Evolutionary conservation across 352 stramenopile genomes (phyloP).

Genomic region (Pythium rishiriense): DNA sequence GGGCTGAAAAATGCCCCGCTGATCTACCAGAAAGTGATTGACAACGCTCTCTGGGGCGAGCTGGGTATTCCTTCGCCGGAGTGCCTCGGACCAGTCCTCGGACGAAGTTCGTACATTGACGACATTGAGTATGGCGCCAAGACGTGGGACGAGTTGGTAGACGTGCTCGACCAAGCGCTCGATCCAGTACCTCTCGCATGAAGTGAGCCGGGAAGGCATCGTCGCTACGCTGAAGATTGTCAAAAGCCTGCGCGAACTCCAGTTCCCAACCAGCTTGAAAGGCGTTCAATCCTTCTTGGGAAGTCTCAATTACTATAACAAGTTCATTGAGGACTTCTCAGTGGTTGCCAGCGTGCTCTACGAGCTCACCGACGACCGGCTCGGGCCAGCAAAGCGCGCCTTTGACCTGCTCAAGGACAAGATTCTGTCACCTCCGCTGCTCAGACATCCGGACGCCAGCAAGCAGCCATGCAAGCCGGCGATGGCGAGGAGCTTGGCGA

Average conservation of each 20-base stretch:
- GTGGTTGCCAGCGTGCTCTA: slow-evolving; percentile 20
- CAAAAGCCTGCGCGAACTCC: not conserved
- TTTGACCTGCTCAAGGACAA: slow-evolving; percentile 32
- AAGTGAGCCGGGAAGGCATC: slow-evolving; percentile 2
- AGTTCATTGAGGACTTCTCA: slow-evolving; percentile 22
- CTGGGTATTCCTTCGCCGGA: slow-evolving; percentile 5
- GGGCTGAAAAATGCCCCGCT: slow-evolving; percentile 27
- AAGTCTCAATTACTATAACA: slow-evolving; percentile 24
- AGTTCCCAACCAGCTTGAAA: slow-evolving; percentile 15
- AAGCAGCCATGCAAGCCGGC: too few species aligned
- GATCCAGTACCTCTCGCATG: slow-evolving; percentile 23
- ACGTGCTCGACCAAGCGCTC: slow-evolving; percentile 15
- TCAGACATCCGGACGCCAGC: slow-evolving; percentile 18
- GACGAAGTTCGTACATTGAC: slow-evolving; percentile 30
- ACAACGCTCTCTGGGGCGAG: slow-evolving; percentile 22
- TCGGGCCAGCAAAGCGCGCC: slow-evolving; percentile 7
- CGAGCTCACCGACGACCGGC: slow-evolving; percentile 14
- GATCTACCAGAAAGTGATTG: slow-evolving; percentile 24
- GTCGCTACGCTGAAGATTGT: slow-evolving; percentile 23
- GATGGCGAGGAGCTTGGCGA: too few species aligned
- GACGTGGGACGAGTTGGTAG: slow-evolving; percentile 18
- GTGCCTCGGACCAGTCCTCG: not conserved
- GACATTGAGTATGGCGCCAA: slow-evolving; percentile 19
- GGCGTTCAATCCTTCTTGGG: slow-evolving; percentile 27
- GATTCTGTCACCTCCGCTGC: slow-evolving; percentile 16